These are phyloP conservation scores for Backusella morwellensis DNA, from an alignment of 192 early-diverging fungal species.

Conservation along the genomic window DNA sequence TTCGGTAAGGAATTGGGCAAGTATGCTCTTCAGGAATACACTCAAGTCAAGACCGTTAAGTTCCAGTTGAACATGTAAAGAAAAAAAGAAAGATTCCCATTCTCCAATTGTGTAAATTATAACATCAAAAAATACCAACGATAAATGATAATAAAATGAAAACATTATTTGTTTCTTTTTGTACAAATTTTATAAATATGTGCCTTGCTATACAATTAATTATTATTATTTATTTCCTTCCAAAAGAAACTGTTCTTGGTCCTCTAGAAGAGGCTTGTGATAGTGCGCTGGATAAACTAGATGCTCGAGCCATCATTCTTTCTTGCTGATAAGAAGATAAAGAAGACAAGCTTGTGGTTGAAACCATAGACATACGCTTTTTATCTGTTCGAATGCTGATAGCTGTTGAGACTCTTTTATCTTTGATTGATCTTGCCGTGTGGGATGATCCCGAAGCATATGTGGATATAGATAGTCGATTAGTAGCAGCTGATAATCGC, in stretches of 20 bases:
- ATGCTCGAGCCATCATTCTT: constrained; percentile 27
- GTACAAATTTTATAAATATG: neutral
- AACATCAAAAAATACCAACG: neutral
- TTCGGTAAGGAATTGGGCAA: constrained; percentile 23
- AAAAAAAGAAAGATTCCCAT: neutral
- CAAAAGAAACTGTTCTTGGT: neutral
- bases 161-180: neutral
- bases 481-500: constrained; percentile 1
- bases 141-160: neutral
- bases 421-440: neutral
- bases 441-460: neutral
- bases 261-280: neutral
- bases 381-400: constrained; percentile 13
- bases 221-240: neutral
- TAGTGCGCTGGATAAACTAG: constrained; percentile 22
- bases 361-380: constrained; percentile 25
- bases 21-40: constrained; percentile 11
- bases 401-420: neutral
- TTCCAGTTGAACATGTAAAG: neutral
- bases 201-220: neutral
- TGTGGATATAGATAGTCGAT: constrained; percentile 5
- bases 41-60: constrained; percentile 15
- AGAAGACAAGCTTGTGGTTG: constrained; percentile 28
- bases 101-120: neutral
- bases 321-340: constrained; percentile 34